Evolutionary conservation across 306 rosid genomes (phyloP), one percentile per base, ranked within the genome.

Genomic region (Begonia loranthoides): DNA sequence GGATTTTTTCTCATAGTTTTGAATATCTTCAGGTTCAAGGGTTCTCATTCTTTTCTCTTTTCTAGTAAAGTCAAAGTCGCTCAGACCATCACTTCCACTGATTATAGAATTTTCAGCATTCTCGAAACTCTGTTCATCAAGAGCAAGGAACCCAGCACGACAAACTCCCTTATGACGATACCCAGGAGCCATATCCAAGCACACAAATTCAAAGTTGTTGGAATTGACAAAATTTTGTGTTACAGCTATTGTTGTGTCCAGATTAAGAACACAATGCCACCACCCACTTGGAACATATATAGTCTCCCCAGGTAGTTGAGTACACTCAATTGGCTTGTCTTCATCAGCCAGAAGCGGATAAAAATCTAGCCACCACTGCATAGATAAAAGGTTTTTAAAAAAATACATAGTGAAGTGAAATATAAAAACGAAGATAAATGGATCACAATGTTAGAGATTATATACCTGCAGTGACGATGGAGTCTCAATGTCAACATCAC

Each of bases 141-240:
- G 76, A 44, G 95, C 99, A 67, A 90, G 95, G 66, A 82, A 70
- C 56, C 99, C 99, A 68, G 73, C 95, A 71, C 93, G 92, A 61
- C 95, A 90, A 67, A 86, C 88, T 69, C 99, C 99, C 80, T 90
- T 90, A 52, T 90, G 99, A 57, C 66, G 82, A 67, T 82, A 80
- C 58, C 99, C 99, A 76, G 95, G 99, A 51, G 99, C 93, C 99
- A 90, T 76, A 64, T 90, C 99, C 80, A 90, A 83, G 63, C 99
- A 90, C 44, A 80, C 92, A 78, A 76, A 90, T 69, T 90, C 94
- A 1, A 90, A 90, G 74, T 90, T 90, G 70, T 70, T 76, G 56
- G 81, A 60, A 76, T 86, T 90, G 56, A 67, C 99, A 72, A 76
- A 90, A 67, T 90, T 90, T 66, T 90, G 99, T 12, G 99, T 90